Base-by-base conservation (phyloP, 148 eudicot genomes). In the Amaranthus palmeri region DNA sequence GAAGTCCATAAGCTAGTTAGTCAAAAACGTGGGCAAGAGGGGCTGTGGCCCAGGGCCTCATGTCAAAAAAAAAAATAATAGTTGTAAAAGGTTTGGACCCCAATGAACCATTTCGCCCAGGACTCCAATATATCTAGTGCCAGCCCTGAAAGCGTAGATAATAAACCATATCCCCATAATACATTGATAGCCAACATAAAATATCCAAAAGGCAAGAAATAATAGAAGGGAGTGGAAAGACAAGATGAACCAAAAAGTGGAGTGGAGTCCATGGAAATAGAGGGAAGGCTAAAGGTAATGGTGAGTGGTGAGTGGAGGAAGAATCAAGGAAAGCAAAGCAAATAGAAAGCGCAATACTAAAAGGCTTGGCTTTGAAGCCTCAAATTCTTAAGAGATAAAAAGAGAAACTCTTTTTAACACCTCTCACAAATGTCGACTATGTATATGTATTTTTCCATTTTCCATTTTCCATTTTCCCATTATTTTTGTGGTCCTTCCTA, bases 341-440 rank as follows among this genome's bases (percentile, higher is more conserved):
- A 55, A 36, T 61, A 71, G 54, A 76, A 76, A 80, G 76, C 65
- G 70, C 83, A 76, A 64, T 76, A 61, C 25, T 72, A 57, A 68
- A 68, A 73, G 44, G 77, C 83, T 81, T 81, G 6, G 8, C 68
- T 56, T 69, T 62, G 44, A 81, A 81, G 77, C 74, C 71, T 72
- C 74, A 3, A 48, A 61, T 3, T 64, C 62, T 78, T 56, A 8
- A 47, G 71, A 76, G 70, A 72, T 61, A 68, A 71, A 76, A 80
- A 76, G 77, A 62, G 10, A 54, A 8, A 15, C 6, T 7, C 72
- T 67, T 74, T 79, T 75, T 49, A 15, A 46, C 57, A 71, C 59
- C 47, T 67, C 73, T 75, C 65, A 80, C 76, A 64, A 54, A 66
- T 75, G 76, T 75, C 76, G 43, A n/a, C 8, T 50, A 72, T 70